A percentile compares a stretch with the other conserved stretches of the same genome.
phyloP scores from a whole-genome alignment of 768 basidiomycete species.

The Rhizopogon rudus region DNA sequence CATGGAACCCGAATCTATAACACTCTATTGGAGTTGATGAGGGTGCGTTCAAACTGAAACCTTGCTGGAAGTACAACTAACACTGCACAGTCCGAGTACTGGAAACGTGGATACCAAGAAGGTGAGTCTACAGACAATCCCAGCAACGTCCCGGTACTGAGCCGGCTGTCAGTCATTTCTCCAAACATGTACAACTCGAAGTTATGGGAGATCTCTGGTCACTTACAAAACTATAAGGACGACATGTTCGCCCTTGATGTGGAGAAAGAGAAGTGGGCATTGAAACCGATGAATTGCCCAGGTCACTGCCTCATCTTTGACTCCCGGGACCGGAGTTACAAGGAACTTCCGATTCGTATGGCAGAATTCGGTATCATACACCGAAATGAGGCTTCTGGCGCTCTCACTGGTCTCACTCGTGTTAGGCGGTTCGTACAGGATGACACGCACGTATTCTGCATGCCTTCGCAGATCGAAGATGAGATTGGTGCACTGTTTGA shows the following conservation, averaged over 20 bases:
- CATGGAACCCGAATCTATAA: slow-evolving; percentile 98
- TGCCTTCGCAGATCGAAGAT: slow-evolving; percentile 84
- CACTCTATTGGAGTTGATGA: slow-evolving; percentile 83
- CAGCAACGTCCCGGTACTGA: background rate
- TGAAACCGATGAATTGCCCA: slow-evolving; percentile 99
- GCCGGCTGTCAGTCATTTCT: slow-evolving; percentile 67
- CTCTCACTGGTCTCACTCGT: slow-evolving; percentile 87
- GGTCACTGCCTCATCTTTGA: slow-evolving; percentile 97
- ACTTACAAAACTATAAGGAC: slow-evolving; percentile 97
- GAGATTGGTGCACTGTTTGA: slow-evolving; percentile 89
- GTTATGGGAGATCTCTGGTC: slow-evolving; percentile 97
- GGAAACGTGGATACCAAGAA: slow-evolving; percentile 94
- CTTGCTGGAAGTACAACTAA: slow-evolving; percentile 5
- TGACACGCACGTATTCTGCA: slow-evolving; percentile 98
- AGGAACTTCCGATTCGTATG: slow-evolving; percentile 94
- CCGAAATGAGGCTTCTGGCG: slow-evolving; percentile 93
- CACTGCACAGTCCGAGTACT: slow-evolving; percentile 71
- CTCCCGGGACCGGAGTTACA: slow-evolving; percentile 88
- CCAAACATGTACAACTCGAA: slow-evolving; percentile 97
- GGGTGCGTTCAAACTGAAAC: slow-evolving; percentile 45
- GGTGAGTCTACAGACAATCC: slow-evolving; percentile 34
- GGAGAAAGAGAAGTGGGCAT: slow-evolving; percentile 93
- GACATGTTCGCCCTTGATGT: slow-evolving; percentile 95
- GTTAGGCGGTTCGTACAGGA: slow-evolving; percentile 96
- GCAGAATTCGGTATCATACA: slow-evolving; percentile 98